phyloP scores from a whole-genome alignment of 495 filamentous ascomycete species.

The Trichoderma gamsii region DNA sequence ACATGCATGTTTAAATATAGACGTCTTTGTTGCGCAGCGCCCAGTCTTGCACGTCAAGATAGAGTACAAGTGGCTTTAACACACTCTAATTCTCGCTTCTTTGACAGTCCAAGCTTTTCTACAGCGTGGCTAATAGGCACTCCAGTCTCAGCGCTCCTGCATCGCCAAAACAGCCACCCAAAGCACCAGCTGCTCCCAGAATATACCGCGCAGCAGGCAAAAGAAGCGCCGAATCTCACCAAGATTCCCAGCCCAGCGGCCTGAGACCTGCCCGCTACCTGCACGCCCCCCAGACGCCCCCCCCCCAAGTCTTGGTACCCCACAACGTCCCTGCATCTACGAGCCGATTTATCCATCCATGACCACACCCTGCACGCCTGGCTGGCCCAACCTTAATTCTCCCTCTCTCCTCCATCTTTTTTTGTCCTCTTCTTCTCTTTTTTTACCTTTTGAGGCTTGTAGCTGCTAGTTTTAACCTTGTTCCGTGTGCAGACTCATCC shows the following conservation, averaged over 20 bases:
- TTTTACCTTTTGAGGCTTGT: slow-evolving; percentile 12
- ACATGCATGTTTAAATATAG: too few relatives aligned
- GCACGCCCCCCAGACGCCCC: background rate
- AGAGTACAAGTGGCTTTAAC: background rate
- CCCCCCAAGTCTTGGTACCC: background rate
- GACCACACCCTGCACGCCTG: slow-evolving; percentile 9
- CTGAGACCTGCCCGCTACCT: background rate
- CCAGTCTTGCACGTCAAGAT: too few relatives aligned
- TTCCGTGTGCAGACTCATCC: slow-evolving; percentile 9
- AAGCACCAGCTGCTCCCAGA: too few relatives aligned
- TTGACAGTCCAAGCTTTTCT: too few relatives aligned
- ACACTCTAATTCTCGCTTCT: background rate
- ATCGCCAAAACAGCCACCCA: background rate
- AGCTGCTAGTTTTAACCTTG: slow-evolving; percentile 6
- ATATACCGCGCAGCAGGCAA: too few relatives aligned
- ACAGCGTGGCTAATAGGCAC: too few relatives aligned
- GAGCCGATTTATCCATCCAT: slow-evolving; percentile 18
- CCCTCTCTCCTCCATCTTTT: slow-evolving; percentile 11
- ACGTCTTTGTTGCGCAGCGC: too few relatives aligned
- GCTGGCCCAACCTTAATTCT: slow-evolving; percentile 2
- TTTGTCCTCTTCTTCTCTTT: background rate
- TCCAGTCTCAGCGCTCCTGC: background rate
- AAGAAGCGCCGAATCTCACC: background rate
- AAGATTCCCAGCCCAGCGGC: background rate
- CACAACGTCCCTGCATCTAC: slow-evolving; percentile 13